phyloP scores from a whole-genome alignment of 768 basidiomycete genomes.

The Tylopilus rubrobrunneus region DNA sequence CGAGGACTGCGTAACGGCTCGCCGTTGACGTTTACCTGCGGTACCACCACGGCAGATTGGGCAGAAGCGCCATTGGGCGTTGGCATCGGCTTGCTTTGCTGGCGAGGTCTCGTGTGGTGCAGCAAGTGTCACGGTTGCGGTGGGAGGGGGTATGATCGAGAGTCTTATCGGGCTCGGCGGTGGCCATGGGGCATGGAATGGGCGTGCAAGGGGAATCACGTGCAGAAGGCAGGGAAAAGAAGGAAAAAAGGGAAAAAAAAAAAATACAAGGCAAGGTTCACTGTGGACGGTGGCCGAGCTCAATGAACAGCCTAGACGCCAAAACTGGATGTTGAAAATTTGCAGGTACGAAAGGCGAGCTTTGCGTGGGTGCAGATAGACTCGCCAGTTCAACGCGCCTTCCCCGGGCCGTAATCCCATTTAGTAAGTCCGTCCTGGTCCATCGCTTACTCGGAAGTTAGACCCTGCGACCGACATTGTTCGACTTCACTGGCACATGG shows the following conservation, averaged over 20 bases:
- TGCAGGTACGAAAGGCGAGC: constrained; percentile 17
- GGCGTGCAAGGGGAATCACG: constrained; percentile 10
- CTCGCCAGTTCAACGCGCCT: constrained; percentile 1
- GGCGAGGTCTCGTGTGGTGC: constrained; percentile 4
- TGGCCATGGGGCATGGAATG: constrained; percentile 19
- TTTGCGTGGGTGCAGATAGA: constrained; percentile 24
- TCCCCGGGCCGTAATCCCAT: constrained; percentile 29
- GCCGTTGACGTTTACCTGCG: constrained; percentile 35
- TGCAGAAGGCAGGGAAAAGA: neutral
- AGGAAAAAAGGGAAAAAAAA: constrained; percentile 7
- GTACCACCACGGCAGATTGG: constrained; percentile 22
- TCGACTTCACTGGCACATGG: no score
- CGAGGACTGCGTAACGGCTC: constrained; percentile 31
- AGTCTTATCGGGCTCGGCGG: constrained; percentile 22
- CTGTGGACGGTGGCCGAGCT: neutral
- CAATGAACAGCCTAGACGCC: constrained; percentile 5
- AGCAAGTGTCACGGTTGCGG: neutral
- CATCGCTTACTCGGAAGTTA: constrained; percentile 18
- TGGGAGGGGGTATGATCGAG: constrained; percentile 22
- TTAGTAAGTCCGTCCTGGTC: constrained; percentile 15
- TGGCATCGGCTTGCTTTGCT: constrained; percentile 8
- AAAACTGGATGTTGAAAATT: constrained; percentile 25
- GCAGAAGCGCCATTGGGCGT: constrained; percentile 10
- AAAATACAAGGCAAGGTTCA: constrained; percentile 19
- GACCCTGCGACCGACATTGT: no score